Base-by-base conservation (phyloP, 805 yeast species). In the Sugiyamaella lignohabitans region DNA sequence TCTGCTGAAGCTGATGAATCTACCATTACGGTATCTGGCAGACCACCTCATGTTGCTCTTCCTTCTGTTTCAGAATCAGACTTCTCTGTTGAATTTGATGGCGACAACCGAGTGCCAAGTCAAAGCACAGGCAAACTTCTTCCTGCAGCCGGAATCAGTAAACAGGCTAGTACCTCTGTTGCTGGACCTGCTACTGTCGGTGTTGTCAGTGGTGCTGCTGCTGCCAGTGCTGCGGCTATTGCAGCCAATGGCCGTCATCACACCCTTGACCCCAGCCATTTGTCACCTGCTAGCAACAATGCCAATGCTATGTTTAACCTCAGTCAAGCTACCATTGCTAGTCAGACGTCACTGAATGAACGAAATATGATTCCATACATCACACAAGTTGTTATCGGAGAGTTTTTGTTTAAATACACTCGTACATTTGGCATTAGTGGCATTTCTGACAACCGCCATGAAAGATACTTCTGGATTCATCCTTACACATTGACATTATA, bases 371-470 rank as follows among this genome's bases (percentile, higher is more conserved):
- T 84, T 54, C 87, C 87, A 2, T 89, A 91, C 1, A 77, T 91
- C 47, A 84, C 97, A 0, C 97, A 91, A 65, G 85, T 93, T 3
- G 88, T 91, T 38, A 84, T 89, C 63, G 98, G 98, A 44, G 98
- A 91, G 61, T 86, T 80, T 54, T 69, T 89, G 48, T 82, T 74
- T 75, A 91, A 91, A 65, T 89, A 89, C 62, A 86, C 82, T 62
- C 79, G 93, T 49, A 79, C 80, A 51, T 83, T 88, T 14, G 82
- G 87, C 34, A 65, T 73, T 5, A 59, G 59, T 38, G 74, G 83
- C 1, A 73, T 87, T 18, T 76, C 91, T 0, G 93, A 87, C 43
- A 76, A 77, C 37, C 76, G 96, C 50, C 98, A 91, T 60, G 93
- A 84, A 60, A 75, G 97, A 54, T 91, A 79, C 68, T 91, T 91